Conservation (phyloP, 176 grass and related monocot genomes). For the Phragmites australis region DNA sequence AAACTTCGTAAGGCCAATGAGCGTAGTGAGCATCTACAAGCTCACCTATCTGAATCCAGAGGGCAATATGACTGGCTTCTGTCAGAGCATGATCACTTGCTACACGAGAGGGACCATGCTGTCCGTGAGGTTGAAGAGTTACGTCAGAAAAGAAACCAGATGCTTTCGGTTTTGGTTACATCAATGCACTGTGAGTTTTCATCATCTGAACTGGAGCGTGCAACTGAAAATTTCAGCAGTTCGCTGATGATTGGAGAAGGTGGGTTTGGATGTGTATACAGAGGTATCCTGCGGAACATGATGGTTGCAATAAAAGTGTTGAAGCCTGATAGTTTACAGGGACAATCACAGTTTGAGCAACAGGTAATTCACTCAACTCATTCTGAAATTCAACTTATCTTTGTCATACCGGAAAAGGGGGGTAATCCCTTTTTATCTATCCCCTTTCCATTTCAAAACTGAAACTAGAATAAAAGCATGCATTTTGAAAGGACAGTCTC, state of each 20-base stretch:
- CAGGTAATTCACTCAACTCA: slow-evolving; percentile 33
- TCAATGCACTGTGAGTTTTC: slow-evolving; percentile 53
- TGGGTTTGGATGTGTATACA: slow-evolving; percentile 50
- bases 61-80: slow-evolving; percentile 36
- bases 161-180: slow-evolving; percentile 48
- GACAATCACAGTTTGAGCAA: slow-evolving; percentile 50
- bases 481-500: neutral
- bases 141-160: slow-evolving; percentile 47
- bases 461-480: neutral
- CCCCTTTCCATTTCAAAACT: neutral
- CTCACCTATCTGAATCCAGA: slow-evolving; percentile 42
- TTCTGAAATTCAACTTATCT: neutral
- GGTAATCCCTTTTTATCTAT: neutral
- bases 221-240: slow-evolving; percentile 46
- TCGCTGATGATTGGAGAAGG: slow-evolving; percentile 53
- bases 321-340: slow-evolving; percentile 48
- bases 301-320: slow-evolving; percentile 51
- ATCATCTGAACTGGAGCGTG: slow-evolving; percentile 40
- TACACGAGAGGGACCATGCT: slow-evolving; percentile 42
- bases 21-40: slow-evolving; percentile 29
- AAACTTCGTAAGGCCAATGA: slow-evolving; percentile 39
- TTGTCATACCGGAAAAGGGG: neutral
- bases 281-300: slow-evolving; percentile 47
- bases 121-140: slow-evolving; percentile 47
- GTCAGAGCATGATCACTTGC: slow-evolving; percentile 43